Evolutionary conservation across 1,139 yeast species (phyloP), one percentile per base, ranked within the genome.

Genomic region (Pichia sp.): DNA sequence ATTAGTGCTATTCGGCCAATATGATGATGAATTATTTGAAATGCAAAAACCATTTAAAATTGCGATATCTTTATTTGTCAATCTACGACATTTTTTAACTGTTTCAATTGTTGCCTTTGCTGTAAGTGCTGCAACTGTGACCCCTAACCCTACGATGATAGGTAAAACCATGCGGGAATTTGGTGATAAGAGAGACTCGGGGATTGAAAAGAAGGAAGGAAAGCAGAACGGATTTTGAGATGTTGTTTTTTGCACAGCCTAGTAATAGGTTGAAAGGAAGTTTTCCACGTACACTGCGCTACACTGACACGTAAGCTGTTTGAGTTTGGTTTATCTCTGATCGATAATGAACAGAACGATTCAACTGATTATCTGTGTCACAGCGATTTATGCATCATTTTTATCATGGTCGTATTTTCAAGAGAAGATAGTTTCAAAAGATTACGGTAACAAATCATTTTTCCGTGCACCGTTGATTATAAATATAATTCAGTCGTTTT

Each of bases 371-470:
- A 49, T 73, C 9, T 83, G 89, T 53, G 77, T 83, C 0, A 51
- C 63, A 1, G 95, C 96, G 0, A 83, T 91, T 35, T 91, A 89
- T 56, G 78, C 76, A 1, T 80, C 95, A 31, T 91, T 91, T 55
- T 64, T 91, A 28, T 72, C 91, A 2, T 91, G 98, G 98, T 89
- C 95, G 0, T 71, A 85, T 28, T 71, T 89, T 14, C 97, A 91
- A 56, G 98, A 91, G 59, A 78, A 93, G 39, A 77, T 91, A 50
- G 75, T 88, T 23, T 79, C 93, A 4, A 81, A 80, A 37, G 77
- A 85, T 4, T 88, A 88, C 61, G 88, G 85, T 1, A 63, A 69
- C 17, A 70, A 67, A 33, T 48, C 49, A 5, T 48, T 38, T 26
- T 88, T 85, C 64, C 73, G 78, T 46, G 80, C 88, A 1, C 91